Base-by-base conservation (phyloP, 1,139 yeast species). In the Geotrichum siamense region DNA sequence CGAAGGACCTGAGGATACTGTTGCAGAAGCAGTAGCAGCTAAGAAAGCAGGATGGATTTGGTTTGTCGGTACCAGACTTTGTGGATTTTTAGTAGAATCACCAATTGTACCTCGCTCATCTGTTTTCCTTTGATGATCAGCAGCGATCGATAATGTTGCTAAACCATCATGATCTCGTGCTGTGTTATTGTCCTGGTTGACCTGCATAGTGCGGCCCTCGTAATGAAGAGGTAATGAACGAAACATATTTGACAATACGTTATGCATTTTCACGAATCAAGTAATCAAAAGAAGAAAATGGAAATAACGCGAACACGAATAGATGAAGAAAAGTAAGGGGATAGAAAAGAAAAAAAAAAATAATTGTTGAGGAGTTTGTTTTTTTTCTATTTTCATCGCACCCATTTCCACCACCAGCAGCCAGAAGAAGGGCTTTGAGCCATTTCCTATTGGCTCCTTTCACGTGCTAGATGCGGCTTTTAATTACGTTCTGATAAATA, bases 1-100 rank as follows among this genome's bases (percentile, higher is more conserved):
- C 78, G 63, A 87, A 96, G 3, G 96, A 85, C 25, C 93, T 86
- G 54, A 87, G 68, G 60, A 87, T 23, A 10, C 26, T 8, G 6
- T 23, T 23, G 26, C 10, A 8, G 26, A 23, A 10, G 26, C 6
- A 12, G 34, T 15, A 6, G 34, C 9, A 19, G 34, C 34, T 19
- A 12, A 30, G n/a, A 33, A 33, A 6, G 37, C 37, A 4, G 37
- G 37, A 33, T 33, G 37, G 13, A 33, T 33, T 17, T 15, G 34
- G 16, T n/a, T 16, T 13, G 34, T 8, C 5, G 34, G 10, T 8
- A 28, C 31, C 6, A 13, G 9, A n/a, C 19, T 12, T 6, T 13
- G 6, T 6, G 31, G 13, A 12, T 13, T 6, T 13, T 16, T 28
- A 5, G 34, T 16, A 17, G 15, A 21, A 17, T 19, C 15, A 10